A percentile compares a stretch with the other conserved stretches of the same genome.
These are phyloP conservation scores for Cucurbita argyrosperma DNA, from an alignment of 306 rosid species.

Conservation along the genomic window DNA sequence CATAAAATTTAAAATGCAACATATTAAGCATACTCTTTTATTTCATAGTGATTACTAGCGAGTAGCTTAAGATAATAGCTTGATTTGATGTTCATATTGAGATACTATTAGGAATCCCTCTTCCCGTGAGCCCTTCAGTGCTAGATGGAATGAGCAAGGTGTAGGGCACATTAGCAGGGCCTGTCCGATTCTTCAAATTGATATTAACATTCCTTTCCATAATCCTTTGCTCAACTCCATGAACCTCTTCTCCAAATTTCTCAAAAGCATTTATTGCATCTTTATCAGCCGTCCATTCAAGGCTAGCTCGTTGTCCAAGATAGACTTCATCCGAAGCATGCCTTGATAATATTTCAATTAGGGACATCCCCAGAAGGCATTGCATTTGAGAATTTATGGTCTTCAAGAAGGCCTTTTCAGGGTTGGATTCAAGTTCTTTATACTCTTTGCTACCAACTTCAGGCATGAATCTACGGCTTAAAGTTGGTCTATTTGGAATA, in stretches of 20 bases:
- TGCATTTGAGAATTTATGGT: slow-evolving; percentile 42
- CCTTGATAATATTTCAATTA: slow-evolving; percentile 52
- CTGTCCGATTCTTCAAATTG: slow-evolving; percentile 31
- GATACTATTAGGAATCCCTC: slow-evolving; percentile 65
- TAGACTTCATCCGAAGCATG: slow-evolving; percentile 72
- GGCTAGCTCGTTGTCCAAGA: slow-evolving; percentile 49
- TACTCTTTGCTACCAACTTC: slow-evolving; percentile 35
- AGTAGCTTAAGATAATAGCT: no score
- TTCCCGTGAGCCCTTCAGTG: slow-evolving; percentile 40
- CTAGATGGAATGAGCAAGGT: slow-evolving; percentile 51
- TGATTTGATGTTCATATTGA: slow-evolving; percentile 1
- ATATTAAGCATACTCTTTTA: no score
- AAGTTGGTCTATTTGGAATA: slow-evolving; percentile 43
- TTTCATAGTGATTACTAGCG: no score
- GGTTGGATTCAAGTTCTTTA: slow-evolving; percentile 33
- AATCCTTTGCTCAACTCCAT: slow-evolving; percentile 27
- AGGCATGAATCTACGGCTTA: slow-evolving; percentile 39
- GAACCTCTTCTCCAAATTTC: slow-evolving; percentile 30
- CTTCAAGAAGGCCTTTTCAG: slow-evolving; percentile 48
- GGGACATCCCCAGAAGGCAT: slow-evolving; percentile 39
- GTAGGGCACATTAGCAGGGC: slow-evolving; percentile 51
- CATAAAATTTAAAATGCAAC: no score
- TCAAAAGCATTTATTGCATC: slow-evolving; percentile 32
- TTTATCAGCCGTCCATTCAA: slow-evolving; percentile 53
- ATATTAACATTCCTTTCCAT: slow-evolving; percentile 32